Conservation (phyloP, 768 basidiomycete genomes). For the Mycena polygramma region DNA sequence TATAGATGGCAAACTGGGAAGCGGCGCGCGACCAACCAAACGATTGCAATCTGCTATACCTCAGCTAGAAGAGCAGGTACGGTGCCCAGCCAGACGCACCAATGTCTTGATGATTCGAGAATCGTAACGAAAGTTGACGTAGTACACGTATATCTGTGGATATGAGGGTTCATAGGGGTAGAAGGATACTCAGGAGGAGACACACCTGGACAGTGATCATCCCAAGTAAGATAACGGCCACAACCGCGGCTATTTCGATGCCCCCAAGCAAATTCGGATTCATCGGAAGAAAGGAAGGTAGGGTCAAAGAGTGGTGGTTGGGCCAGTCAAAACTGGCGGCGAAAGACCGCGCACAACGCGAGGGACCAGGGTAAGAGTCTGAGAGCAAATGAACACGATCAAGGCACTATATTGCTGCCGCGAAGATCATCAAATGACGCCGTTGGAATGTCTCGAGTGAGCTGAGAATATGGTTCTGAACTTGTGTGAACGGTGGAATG, state of each 20-base stretch:
- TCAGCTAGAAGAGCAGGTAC: not conserved
- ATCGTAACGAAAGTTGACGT: constrained; percentile 33
- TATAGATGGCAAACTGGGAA: not conserved
- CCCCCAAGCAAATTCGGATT: constrained; percentile 29
- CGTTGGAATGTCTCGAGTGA: too few relatives aligned
- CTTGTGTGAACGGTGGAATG: too few relatives aligned
- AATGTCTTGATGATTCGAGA: constrained; percentile 28
- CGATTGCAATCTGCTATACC: constrained; percentile 21
- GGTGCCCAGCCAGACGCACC: constrained; percentile 6
- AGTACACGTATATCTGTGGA: constrained; percentile 35
- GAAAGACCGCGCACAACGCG: constrained; percentile 2
- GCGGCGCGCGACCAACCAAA: constrained; percentile 17
- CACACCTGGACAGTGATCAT: constrained; percentile 35
- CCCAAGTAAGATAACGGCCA: constrained; percentile 31
- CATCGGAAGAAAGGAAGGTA: constrained; percentile 3
- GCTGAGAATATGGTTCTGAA: too few relatives aligned
- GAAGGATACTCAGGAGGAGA: not conserved
- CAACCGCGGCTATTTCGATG: constrained; percentile 29
- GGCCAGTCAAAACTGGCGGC: constrained; percentile 5
- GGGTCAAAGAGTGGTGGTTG: constrained; percentile 18
- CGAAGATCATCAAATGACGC: too few relatives aligned
- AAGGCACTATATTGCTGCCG: too few relatives aligned
- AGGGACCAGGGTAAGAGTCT: not conserved
- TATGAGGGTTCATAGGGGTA: not conserved
- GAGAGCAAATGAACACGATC: too few relatives aligned